Evolutionary conservation across 352 stramenopile genomes (phyloP), one percentile per base, ranked within the genome.

Genomic region (Phytophthora pseudosyringae): DNA sequence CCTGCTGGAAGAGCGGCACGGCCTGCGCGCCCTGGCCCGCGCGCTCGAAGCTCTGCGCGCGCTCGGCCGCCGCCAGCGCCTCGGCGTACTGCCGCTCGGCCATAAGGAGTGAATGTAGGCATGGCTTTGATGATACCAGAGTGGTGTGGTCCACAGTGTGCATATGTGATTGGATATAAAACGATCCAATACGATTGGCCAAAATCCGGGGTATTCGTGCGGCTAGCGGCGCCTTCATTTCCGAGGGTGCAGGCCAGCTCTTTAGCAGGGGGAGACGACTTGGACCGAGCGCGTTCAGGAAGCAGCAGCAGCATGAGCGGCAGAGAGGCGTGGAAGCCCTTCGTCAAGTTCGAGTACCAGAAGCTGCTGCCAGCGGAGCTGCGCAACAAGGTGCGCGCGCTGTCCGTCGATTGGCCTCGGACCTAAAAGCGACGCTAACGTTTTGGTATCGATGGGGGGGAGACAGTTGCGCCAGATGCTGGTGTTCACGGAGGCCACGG

Each of bases 341-440:
- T 93, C 69, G 88, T 91, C 70, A 83, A 82, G 69, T 93, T 92
- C 69, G 68, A 78, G 73, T 91, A 89, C 72, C 69, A 88, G 70
- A 80, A 85, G 26, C 70, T 93, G 49, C 73, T 95, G 69, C 80
- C 84, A 43, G 73, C 74, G 15, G 74, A 84, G 44, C 63, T 91
- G 54, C 86, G 86, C 50, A 74, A 90, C 70, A 90, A 88, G 68
- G 80, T 90, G 54, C 40, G 68, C 51, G 8, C 21, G 3, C 15
- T 50, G 11, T 63, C 32, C 45, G 7, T 45, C 11, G 5, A 45
- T 5, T 26, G 43, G 10, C 3, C 28, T 21, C 33, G 3, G 16
- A n/a, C n/a, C 16, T 4, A n/a, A 49, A 10, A 29, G n/a, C 7
- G n/a, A 58, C 4, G 26, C 40, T 31, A 29, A 31, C 40, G 32